Conservation (phyloP, 2,329 filamentous ascomycete genomes). For the Penicillium hesseltinei region DNA sequence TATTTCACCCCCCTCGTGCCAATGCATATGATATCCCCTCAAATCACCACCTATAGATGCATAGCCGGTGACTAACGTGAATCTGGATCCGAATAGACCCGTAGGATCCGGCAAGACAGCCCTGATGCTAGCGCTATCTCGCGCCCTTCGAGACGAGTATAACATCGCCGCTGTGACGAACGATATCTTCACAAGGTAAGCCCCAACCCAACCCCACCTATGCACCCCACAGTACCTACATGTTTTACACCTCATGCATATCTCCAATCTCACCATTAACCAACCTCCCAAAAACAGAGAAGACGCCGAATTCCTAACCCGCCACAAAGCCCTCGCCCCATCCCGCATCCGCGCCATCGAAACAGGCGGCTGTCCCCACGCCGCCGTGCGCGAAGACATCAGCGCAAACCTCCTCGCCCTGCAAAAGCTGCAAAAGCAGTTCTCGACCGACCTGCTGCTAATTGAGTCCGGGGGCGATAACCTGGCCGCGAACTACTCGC, state of each 20-base stretch:
- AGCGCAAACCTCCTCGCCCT: slow-evolving; percentile 88
- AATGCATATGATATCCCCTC: not conserved
- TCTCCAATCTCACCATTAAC: not conserved
- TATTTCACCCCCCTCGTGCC: not conserved
- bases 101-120: slow-evolving; percentile 97
- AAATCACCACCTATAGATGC: not conserved
- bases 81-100: slow-evolving; percentile 56
- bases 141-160: slow-evolving; percentile 73
- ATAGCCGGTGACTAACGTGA: not conserved
- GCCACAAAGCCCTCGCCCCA: slow-evolving; percentile 77
- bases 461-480: slow-evolving; percentile 98
- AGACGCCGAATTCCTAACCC: slow-evolving; percentile 95
- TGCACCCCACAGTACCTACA: not conserved
- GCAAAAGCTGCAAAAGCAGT: slow-evolving; percentile 79
- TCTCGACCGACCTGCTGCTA: slow-evolving; percentile 77
- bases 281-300: slow-evolving; percentile 54
- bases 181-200: slow-evolving; percentile 88
- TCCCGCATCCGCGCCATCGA: slow-evolving; percentile 91
- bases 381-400: slow-evolving; percentile 96
- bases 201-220: not conserved
- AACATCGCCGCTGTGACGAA: slow-evolving; percentile 95
- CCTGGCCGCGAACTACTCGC: slow-evolving; percentile 90
- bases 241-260: not conserved
- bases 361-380: slow-evolving; percentile 95
- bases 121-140: slow-evolving; percentile 90